Percentiles rank a stretch among this genome's conserved stretches.
These are phyloP conservation scores for Dimocarpus longan DNA, from an alignment of 345 rosid species.

Conservation along the genomic window DNA sequence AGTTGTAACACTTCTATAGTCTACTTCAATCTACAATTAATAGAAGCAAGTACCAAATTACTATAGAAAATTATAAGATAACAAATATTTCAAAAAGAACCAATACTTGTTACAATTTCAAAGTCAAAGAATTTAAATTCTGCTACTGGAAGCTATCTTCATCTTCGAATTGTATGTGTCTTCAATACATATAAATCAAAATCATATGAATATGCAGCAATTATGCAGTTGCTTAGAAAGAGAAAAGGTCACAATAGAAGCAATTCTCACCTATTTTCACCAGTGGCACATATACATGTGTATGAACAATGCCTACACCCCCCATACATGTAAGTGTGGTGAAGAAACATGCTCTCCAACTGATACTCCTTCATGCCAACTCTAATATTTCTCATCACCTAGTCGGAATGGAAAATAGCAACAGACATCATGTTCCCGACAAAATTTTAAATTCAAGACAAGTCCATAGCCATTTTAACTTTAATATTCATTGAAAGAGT, in stretches of 20 bases:
- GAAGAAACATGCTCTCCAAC: constrained; percentile 92
- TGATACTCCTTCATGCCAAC: constrained; percentile 87
- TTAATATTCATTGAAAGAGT: neutral
- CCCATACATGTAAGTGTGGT: constrained; percentile 91
- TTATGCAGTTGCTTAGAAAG: constrained; percentile 4
- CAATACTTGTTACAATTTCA: constrained; percentile 9
- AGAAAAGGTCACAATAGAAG: constrained; percentile 1
- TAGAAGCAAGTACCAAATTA: neutral
- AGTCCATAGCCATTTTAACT: neutral
- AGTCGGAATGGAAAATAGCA: constrained; percentile 17
- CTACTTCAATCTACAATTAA: neutral
- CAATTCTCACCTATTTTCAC: constrained; percentile 72
- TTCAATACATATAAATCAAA: neutral
- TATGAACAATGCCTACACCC: constrained; percentile 96
- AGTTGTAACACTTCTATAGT: neutral
- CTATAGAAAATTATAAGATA: neutral
- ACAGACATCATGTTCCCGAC: neutral
- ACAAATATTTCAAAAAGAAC: neutral
- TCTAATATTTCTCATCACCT: constrained; percentile 81
- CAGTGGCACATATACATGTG: constrained; percentile 96
- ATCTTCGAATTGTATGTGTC: neutral
- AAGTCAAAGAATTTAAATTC: neutral
- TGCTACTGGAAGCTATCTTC: neutral
- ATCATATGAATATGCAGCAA: neutral
- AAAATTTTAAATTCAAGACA: constrained; percentile 3